A percentile compares a stretch with the other conserved stretches of the same genome.
phyloP scores from a whole-genome alignment of 805 yeast genomes.

The Candida xyloterini region DNA sequence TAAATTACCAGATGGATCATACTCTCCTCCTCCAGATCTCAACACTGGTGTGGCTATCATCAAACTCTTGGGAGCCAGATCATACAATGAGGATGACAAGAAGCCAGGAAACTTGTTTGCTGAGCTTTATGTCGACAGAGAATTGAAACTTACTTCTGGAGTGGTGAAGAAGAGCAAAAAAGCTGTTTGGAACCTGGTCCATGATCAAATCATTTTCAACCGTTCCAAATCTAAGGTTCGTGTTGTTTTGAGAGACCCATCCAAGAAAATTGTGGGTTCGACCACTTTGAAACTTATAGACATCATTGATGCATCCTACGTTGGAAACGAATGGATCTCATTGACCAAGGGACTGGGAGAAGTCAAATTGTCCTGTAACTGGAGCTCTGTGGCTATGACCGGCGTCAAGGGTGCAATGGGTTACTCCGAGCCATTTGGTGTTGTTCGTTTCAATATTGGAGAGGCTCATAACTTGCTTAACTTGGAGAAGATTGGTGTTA shows the following conservation, averaged over 20 bases:
- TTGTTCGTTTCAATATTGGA: conserved; percentile 67
- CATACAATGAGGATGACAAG: conserved; percentile 37
- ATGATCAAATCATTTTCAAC: conserved; percentile 62
- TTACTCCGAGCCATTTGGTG: conserved; percentile 94
- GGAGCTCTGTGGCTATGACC: conserved; percentile 82
- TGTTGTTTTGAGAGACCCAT: conserved; percentile 62
- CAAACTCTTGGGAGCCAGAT: conserved; percentile 63
- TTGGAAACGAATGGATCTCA: conserved; percentile 75
- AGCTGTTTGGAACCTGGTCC: conserved; percentile 63
- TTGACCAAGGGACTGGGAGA: conserved; percentile 70
- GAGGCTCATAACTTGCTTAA: conserved; percentile 75
- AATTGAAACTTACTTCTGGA: conserved; percentile 54
- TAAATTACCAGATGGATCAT: conserved; percentile 74
- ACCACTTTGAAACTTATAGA: conserved; percentile 57
- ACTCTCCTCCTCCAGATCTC: conserved; percentile 83
- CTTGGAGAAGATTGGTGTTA: conserved; percentile 82
- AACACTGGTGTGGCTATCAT: conserved; percentile 88
- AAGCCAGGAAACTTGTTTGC: conserved; percentile 62
- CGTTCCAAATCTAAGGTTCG: conserved; percentile 69
- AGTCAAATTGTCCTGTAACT: conserved; percentile 61
- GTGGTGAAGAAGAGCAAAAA: conserved; percentile 56
- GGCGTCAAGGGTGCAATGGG: conserved; percentile 71
- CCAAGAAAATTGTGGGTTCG: conserved; percentile 56
- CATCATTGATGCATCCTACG: conserved; percentile 72
- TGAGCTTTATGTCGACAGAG: conserved; percentile 66